phyloP scores from a whole-genome alignment of 1,139 yeast species.

The Magnusiomyces ingens region DNA sequence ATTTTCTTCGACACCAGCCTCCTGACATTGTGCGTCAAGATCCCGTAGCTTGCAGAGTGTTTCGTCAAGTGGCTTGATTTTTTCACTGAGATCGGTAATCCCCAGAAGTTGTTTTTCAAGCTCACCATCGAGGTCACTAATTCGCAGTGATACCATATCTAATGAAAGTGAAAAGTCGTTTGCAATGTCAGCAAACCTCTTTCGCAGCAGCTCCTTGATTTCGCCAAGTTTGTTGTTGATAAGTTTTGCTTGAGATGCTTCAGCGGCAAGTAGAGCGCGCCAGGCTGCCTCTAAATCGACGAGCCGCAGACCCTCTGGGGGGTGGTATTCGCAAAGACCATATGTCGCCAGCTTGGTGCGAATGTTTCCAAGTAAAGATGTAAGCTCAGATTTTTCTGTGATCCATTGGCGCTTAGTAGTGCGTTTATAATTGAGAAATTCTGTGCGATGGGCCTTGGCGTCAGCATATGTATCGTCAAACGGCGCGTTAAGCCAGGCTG shows the following conservation, averaged over 20 bases:
- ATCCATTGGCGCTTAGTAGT: constrained; percentile 36
- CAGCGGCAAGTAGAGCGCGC: constrained; percentile 30
- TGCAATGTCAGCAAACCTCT: constrained; percentile 41
- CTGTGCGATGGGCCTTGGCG: constrained; percentile 29
- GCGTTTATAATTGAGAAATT: constrained; percentile 30
- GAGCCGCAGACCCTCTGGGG: constrained; percentile 31
- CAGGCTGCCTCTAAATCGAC: constrained; percentile 32
- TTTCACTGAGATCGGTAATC: constrained; percentile 30
- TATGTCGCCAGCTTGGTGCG: constrained; percentile 37
- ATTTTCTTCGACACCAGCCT: constrained; percentile 38
- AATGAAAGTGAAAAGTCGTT: constrained; percentile 33
- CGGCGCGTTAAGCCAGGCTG: constrained; percentile 24
- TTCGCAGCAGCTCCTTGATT: constrained; percentile 40
- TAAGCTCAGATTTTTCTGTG: constrained; percentile 35
- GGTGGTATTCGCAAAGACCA: constrained; percentile 33
- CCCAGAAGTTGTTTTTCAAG: constrained; percentile 34
- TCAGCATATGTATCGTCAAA: constrained; percentile 31
- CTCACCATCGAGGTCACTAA: constrained; percentile 35
- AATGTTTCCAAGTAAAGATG: constrained; percentile 35
- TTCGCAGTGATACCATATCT: constrained; percentile 28
- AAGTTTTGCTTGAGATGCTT: constrained; percentile 30
- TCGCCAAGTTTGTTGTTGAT: constrained; percentile 33
- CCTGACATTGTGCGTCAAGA: constrained; percentile 29
- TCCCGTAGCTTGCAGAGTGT: constrained; percentile 26
- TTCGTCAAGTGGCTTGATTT: constrained; percentile 31